Conservation (phyloP, 768 basidiomycete species). For the Ramaria sp. region DNA sequence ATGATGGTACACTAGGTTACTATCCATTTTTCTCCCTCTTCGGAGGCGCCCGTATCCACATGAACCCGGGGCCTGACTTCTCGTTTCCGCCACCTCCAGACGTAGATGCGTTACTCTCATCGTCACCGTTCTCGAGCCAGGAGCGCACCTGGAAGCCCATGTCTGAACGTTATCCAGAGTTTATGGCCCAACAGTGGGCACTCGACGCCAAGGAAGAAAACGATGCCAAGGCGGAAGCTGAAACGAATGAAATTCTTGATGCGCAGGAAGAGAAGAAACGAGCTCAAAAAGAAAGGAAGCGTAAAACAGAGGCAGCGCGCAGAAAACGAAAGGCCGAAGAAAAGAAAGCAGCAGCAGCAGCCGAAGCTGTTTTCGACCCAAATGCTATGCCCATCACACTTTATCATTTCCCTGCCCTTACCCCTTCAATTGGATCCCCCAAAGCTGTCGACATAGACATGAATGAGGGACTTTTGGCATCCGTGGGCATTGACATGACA, state of each 20-base stretch:
- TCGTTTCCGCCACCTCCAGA: conserved; percentile 69
- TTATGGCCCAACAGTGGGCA: conserved; percentile 70
- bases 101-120: conserved; percentile 50
- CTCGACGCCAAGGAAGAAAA: conserved; percentile 71
- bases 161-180: conserved; percentile 78
- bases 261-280: conserved; percentile 9
- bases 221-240: conserved; percentile 30
- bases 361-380: background rate
- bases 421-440: background rate
- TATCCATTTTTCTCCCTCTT: conserved; percentile 92
- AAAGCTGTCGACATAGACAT: background rate
- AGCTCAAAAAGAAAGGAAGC: conserved; percentile 9
- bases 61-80: conserved; percentile 89
- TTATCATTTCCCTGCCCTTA: background rate
- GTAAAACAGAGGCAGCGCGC: conserved; percentile 9
- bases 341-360: conserved; percentile 6
- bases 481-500: background rate
- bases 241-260: background rate
- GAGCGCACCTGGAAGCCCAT: conserved; percentile 63
- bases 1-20: conserved; percentile 93
- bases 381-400: background rate
- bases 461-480: conserved; percentile 1
- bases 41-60: conserved; percentile 71
- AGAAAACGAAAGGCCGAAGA: conserved; percentile 10
- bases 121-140: conserved; percentile 20